Evolutionary conservation across 345 rosid species (phyloP).

Genomic region (Acer negundo): DNA sequence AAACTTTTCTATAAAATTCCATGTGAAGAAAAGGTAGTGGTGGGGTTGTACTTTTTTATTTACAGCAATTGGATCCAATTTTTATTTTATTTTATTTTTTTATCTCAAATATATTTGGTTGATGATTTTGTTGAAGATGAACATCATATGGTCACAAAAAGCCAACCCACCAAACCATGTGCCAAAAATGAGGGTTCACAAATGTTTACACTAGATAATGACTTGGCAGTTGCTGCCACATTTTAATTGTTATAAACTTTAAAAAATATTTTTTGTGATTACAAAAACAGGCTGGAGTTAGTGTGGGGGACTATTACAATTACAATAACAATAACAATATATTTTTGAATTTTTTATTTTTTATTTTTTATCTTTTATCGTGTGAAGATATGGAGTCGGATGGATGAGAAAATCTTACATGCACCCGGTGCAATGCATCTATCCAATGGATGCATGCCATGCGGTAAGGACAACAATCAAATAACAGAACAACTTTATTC

Average conservation of each 20-base stretch:
- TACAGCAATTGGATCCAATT: not conserved
- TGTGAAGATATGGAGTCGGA: not conserved
- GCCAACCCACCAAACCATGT: not conserved
- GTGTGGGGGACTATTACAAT: not conserved
- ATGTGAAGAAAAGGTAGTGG: slow-evolving; percentile 9
- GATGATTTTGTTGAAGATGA: not conserved
- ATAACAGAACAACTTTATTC: no score
- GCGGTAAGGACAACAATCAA: no score
- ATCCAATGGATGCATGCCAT: no score
- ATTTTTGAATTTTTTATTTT: not conserved
- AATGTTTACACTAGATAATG: not conserved
- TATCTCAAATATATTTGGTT: not conserved
- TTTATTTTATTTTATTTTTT: not conserved
- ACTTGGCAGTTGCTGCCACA: not conserved
- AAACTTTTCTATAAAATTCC: not conserved
- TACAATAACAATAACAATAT: not conserved
- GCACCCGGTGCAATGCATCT: no score
- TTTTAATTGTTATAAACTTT: not conserved
- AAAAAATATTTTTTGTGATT: not conserved
- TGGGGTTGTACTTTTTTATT: not conserved
- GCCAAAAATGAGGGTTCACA: not conserved
- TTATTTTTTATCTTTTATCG: not conserved
- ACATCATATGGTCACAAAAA: not conserved
- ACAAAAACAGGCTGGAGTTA: not conserved
- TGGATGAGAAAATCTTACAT: no score